Conservation (phyloP, 257 asterid genomes). For the Solanum lycopersicoides region DNA sequence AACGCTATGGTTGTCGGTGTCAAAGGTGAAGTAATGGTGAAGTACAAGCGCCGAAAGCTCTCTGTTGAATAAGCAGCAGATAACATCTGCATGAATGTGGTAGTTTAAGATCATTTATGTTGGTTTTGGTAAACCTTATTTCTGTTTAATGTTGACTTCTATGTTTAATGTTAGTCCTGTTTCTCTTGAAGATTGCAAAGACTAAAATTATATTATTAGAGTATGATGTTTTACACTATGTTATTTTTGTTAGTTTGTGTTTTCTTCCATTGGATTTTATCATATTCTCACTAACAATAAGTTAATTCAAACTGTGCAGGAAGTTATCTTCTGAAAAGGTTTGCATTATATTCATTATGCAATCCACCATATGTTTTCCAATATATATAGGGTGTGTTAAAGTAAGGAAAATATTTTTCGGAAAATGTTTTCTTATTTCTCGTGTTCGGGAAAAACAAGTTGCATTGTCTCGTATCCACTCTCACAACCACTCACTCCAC, state of each 20-base stretch:
- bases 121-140: background rate
- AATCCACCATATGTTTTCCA: background rate
- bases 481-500: no score
- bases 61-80: background rate
- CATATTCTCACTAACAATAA: background rate
- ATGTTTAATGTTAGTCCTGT: background rate
- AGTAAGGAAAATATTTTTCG: background rate
- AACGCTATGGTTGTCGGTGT: slow-evolving; percentile 55
- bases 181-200: background rate
- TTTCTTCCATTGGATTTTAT: background rate
- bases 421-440: no score
- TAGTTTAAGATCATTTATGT: background rate
- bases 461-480: background rate
- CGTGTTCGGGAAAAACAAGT: no score
- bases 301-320: background rate
- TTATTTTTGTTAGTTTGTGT: background rate
- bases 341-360: background rate
- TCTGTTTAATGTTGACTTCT: background rate
- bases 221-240: background rate
- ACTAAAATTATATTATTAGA: background rate
- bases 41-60: slow-evolving; percentile 10
- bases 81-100: background rate
- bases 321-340: background rate
- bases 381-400: background rate
- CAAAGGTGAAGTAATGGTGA: slow-evolving; percentile 34